phyloP scores from a whole-genome alignment of 164 flowering plant species.

The Echeveria elegans region DNA sequence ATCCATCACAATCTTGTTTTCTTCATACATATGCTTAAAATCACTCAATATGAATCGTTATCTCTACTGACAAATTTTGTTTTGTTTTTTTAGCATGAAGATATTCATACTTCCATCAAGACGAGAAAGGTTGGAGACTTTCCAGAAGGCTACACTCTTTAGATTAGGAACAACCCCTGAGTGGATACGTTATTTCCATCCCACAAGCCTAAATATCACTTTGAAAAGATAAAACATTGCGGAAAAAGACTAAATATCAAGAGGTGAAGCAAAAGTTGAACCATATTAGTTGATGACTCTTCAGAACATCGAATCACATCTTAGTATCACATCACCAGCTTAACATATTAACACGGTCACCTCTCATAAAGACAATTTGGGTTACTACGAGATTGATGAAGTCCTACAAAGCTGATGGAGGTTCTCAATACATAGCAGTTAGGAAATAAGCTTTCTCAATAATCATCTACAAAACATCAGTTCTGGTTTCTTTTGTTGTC shows the following conservation, averaged over 20 bases:
- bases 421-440: too few species aligned
- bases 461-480: constrained; percentile 24
- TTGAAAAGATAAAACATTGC: too few species aligned
- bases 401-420: too few species aligned
- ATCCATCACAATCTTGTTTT: not conserved
- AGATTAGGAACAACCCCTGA: not conserved
- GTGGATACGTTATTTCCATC: not conserved
- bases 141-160: not conserved
- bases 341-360: too few species aligned
- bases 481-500: constrained; percentile 24
- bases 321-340: not conserved
- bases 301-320: not conserved
- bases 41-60: too few species aligned
- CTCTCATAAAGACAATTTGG: too few species aligned
- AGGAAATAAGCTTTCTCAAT: too few species aligned
- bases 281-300: not conserved
- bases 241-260: too few species aligned
- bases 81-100: not conserved
- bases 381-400: too few species aligned
- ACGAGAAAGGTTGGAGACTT: not conserved
- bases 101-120: not conserved
- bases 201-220: not conserved
- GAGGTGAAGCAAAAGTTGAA: too few species aligned
- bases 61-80: not conserved
- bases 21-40: not conserved